Base-by-base conservation (phyloP, 768 basidiomycete genomes). In the Lyophyllum semitale region DNA sequence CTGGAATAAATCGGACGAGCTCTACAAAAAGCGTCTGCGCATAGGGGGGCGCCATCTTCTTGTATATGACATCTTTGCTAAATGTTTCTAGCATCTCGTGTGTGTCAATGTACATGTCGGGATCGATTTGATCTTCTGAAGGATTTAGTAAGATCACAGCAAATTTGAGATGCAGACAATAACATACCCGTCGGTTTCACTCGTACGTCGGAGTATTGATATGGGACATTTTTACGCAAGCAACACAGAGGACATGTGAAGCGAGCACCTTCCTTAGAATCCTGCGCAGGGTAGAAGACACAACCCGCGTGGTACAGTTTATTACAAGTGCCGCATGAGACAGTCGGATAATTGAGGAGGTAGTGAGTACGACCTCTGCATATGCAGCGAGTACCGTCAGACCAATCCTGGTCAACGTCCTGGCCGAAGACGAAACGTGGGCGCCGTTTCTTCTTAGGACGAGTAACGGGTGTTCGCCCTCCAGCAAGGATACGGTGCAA, bases 201-300 rank as follows among this genome's bases (percentile, higher is more conserved):
- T 37, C 91, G 82, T 20, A 93, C 81, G 62, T 93, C 89, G 1
- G 89, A 89, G 64, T 85, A 87, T 25, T 80, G 80, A 63, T 93
- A 94, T 6, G 73, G 69, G 55, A 80, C 79, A 55, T 84, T 88
- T 74, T 88, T 91, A 48, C 88, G 82, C 61, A 92, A 68, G 68
- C 85, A 87, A 65, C 92, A 93, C 18, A 93, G 68, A 0, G 91
- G 91, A 63, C 92, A 93, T 56, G 77, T 77, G 71, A 87, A 89
- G 57, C 60, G 65, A 63, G 62, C 59, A 64, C 55, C 45, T 64
- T 65, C 57, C 69, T 66, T 26, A 2, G 58, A 30, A 26, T 86
- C 82, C 35, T 72, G n/a, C n/a, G n/a, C 60, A 2, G 85, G 83
- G 68, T 80, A 89, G 71, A 89, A 90, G 13, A 93, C 90, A 57